A percentile compares a stretch with the other conserved stretches of the same genome.
These are phyloP conservation scores for Podospora anserina DNA, from an alignment of 495 filamentous ascomycete species.

Conservation along the genomic window DNA sequence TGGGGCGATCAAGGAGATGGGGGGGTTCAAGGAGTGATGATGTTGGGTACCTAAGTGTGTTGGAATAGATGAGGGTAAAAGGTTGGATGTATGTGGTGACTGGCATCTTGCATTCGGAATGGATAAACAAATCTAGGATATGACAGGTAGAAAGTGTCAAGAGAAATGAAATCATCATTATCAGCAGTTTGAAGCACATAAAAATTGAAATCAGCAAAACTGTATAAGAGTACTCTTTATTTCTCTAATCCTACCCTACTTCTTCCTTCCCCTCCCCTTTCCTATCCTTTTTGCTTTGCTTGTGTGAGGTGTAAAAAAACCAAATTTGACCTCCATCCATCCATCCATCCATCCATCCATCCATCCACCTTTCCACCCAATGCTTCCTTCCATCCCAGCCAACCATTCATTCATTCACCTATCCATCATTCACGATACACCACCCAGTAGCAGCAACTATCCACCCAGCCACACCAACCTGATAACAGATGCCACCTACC, in stretches of 20 bases:
- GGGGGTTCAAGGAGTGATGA: slow-evolving; percentile 49
- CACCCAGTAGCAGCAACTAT: not conserved
- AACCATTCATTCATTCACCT: no score
- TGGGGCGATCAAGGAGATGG: slow-evolving; percentile 58
- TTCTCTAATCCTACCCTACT: not conserved
- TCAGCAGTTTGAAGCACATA: not conserved
- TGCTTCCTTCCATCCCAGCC: not conserved
- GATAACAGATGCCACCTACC: not conserved
- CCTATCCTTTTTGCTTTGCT: not conserved
- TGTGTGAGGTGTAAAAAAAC: not conserved
- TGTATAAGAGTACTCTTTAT: not conserved
- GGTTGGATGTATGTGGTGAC: no score
- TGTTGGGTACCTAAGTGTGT: no score
- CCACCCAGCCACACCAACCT: not conserved
- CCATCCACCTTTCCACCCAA: not conserved
- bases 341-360: not conserved
- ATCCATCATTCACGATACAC: not conserved
- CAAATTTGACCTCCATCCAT: slow-evolving; percentile 16
- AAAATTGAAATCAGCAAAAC: not conserved
- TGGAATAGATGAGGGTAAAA: no score
- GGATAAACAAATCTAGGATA: no score
- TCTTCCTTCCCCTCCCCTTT: not conserved
- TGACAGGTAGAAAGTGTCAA: no score
- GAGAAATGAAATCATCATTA: no score
- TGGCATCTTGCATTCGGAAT: no score